These are phyloP conservation scores for Cotoneaster glaucophyllus DNA, from an alignment of 306 rosid genomes.

Conservation along the genomic window DNA sequence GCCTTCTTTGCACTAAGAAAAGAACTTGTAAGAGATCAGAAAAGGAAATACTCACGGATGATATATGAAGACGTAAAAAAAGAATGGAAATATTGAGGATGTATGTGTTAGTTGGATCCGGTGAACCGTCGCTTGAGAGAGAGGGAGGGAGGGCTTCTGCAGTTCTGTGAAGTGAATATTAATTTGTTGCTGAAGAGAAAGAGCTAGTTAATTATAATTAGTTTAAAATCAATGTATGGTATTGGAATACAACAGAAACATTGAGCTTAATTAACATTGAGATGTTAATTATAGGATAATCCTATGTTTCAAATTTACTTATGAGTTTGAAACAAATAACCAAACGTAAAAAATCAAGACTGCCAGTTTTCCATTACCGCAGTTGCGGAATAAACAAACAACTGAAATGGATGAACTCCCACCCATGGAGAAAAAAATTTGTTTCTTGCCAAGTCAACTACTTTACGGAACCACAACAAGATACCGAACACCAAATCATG, in stretches of 20 bases:
- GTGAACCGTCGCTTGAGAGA: neutral
- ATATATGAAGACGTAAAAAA: neutral
- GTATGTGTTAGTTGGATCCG: neutral
- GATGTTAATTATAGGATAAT: no score
- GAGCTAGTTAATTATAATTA: no score
- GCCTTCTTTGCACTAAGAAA: neutral
- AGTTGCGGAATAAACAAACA: neutral
- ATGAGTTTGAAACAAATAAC: no score
- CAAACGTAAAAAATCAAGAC: neutral
- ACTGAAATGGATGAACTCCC: neutral
- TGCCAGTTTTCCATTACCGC: neutral
- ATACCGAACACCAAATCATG: neutral
- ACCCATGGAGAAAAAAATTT: neutral
- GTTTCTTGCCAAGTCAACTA: neutral
- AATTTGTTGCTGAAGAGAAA: slow-evolving; percentile 24
- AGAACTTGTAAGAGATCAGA: neutral
- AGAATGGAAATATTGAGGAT: neutral
- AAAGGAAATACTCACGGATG: neutral
- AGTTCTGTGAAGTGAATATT: neutral
- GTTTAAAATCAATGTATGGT: no score
- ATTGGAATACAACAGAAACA: no score
- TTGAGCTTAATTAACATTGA: no score
- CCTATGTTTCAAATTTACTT: no score
- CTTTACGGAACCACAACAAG: neutral
- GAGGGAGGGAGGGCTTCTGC: neutral